Conservation (phyloP, 805 yeast genomes). For the Cyberlindnera nakhonratchasimensis region DNA sequence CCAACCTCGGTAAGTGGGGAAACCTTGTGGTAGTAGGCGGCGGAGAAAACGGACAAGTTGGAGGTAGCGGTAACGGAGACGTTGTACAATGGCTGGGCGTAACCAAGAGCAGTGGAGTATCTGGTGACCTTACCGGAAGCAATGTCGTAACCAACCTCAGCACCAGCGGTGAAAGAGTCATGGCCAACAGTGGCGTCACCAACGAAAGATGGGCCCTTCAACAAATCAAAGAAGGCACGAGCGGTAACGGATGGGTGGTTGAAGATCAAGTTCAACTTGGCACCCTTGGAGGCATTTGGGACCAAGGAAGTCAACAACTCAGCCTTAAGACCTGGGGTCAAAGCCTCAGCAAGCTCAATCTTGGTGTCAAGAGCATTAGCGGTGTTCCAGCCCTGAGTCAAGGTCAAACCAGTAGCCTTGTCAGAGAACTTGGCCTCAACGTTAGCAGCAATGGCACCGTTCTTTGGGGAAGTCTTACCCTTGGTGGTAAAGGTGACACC, state of each 20-base stretch:
- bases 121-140: conserved; percentile 88
- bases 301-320: conserved; percentile 84
- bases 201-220: conserved; percentile 92
- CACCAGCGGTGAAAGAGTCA: conserved; percentile 96
- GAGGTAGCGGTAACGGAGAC: conserved; percentile 75
- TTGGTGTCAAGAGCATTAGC: conserved; percentile 89
- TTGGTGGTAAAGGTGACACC: conserved; percentile 93
- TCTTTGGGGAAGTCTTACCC: conserved; percentile 74
- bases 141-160: conserved; percentile 95
- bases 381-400: conserved; percentile 98
- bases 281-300: conserved; percentile 83
- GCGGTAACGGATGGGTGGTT: conserved; percentile 91
- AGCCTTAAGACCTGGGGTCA: conserved; percentile 93
- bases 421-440: conserved; percentile 91
- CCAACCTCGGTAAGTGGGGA: conserved; percentile 92
- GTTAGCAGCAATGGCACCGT: conserved; percentile 79
- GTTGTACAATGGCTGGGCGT: conserved; percentile 83
- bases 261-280: conserved; percentile 87
- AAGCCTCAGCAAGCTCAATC: conserved; percentile 85
- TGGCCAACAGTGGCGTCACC: conserved; percentile 95
- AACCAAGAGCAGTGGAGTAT: conserved; percentile 92
- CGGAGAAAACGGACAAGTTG: conserved; percentile 86
- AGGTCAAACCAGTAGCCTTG: conserved; percentile 85
- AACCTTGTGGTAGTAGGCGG: conserved; percentile 96
- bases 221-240: conserved; percentile 89